A percentile compares a stretch with the other conserved stretches of the same genome.
Evolutionary conservation across 345 rosid species (phyloP).

Genomic region (Euphorbia lathyris): DNA sequence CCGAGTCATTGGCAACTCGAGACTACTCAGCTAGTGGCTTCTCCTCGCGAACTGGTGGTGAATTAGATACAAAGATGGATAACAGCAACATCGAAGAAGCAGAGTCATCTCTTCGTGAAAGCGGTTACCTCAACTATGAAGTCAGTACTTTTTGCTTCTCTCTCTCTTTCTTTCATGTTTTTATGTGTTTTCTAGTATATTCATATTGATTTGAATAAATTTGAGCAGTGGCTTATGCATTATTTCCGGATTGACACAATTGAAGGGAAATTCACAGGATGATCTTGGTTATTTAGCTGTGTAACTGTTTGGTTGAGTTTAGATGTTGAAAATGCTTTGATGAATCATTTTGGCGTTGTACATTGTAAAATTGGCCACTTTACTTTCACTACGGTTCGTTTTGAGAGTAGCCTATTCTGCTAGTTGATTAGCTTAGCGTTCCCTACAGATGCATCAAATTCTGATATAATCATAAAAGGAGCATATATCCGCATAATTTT

Average conservation of each 20-base stretch:
- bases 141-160: slow-evolving; percentile 27
- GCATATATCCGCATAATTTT: background rate
- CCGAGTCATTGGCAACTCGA: slow-evolving; percentile 76
- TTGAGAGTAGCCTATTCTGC: background rate
- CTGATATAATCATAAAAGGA: background rate
- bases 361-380: background rate
- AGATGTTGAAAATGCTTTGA: background rate
- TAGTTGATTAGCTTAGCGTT: background rate
- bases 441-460: background rate
- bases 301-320: background rate
- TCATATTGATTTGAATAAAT: background rate
- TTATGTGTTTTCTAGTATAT: background rate
- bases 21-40: slow-evolving; percentile 70
- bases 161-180: background rate
- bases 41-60: slow-evolving; percentile 65
- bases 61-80: slow-evolving; percentile 52
- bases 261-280: background rate
- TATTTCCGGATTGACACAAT: background rate
- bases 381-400: background rate
- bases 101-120: slow-evolving; percentile 74
- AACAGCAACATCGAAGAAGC: slow-evolving; percentile 79
- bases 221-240: background rate
- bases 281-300: background rate
- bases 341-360: background rate
- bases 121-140: slow-evolving; percentile 78